Base-by-base conservation (phyloP, 23 red algal species). In the Gracilaria caudata region DNA sequence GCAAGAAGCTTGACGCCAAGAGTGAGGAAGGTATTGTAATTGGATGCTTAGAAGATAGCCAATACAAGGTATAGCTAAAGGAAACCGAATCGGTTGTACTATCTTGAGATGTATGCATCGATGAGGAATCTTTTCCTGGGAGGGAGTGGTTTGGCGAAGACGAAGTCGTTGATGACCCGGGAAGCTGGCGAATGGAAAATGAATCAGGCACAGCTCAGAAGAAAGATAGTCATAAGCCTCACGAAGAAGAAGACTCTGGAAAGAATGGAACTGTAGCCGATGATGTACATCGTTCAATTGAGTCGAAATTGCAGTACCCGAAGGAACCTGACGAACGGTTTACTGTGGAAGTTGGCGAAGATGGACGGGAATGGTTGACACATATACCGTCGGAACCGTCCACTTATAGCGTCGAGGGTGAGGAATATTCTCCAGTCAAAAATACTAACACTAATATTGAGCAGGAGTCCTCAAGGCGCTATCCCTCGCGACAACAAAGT, bases 51-150 rank as follows among this genome's bases (percentile, higher is more conserved):
- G 81, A 85, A 12, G 47, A 85, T 0, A 85, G 19, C 6, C 60
- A 78, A n/a, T 85, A 85, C 81, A 85, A 72, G 1, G 20, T 85
- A 16, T 85, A 35, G 81, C 23, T 51, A 43, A 25, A 34, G 0
- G 7, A 55, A 14, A 13, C 25, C 19, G 0, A 0, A 14, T 34
- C 41, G 20, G 60, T 49, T 55, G 0, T 85, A 14, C 7, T 85
- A 17, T 13, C 29, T 12, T 8, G 81, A 33, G 81, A 70, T 36
- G 2, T 85, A 0, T 40, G 29, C 5, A 72, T 85, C 1, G 81
- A 32, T 43, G 59, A 85, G 51, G 29, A 49, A 16, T 24, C 17
- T 14, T 85, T 71, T 36, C 63, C 63, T 13, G 63, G 20, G 5
- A 26, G 20, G 20, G 26, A 61, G 7, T 61, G 57, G 57, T 61